Evolutionary conservation across 2,329 filamentous ascomycete genomes (phyloP).

Genomic region (Epichloe uncinata): DNA sequence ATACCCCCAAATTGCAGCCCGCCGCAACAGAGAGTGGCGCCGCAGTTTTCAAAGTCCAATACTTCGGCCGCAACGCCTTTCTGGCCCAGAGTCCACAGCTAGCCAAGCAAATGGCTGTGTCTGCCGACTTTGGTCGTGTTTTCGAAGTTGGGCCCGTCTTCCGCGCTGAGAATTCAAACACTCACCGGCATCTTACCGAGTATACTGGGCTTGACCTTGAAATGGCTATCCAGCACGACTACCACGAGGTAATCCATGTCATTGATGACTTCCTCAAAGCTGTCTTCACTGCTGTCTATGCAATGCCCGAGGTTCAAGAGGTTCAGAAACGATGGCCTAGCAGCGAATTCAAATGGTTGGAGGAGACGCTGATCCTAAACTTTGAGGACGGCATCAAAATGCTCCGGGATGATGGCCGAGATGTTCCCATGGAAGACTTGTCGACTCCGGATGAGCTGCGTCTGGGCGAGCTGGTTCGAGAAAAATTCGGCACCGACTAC

Average conservation of each 20-base stretch:
- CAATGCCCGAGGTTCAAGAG: constrained; percentile 56
- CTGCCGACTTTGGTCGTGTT: constrained; percentile 76
- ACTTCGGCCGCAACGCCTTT: constrained; percentile 79
- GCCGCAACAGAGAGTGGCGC: constrained; percentile 84
- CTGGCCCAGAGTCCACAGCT: constrained; percentile 84
- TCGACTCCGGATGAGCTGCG: constrained; percentile 78
- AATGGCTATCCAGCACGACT: constrained; percentile 81
- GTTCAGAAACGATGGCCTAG: constrained; percentile 78
- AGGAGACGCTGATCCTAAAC: constrained; percentile 68
- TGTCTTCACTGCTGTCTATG: constrained; percentile 37
- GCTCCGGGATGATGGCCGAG: constrained; percentile 71
- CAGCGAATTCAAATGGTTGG: constrained; percentile 74
- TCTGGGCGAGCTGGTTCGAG: constrained; percentile 69
- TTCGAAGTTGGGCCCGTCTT: constrained; percentile 59
- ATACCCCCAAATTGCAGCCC: constrained; percentile 84
- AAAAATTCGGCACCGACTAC: constrained; percentile 81
- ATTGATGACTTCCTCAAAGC: constrained; percentile 72
- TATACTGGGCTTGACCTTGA: constrained; percentile 89
- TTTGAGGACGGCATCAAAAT: constrained; percentile 71
- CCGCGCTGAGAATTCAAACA: constrained; percentile 94
- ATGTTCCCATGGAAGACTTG: constrained; percentile 62
- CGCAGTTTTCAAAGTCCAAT: constrained; percentile 83
- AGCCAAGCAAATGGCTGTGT: constrained; percentile 86
- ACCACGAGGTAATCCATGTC: constrained; percentile 71
- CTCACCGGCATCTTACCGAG: constrained; percentile 84